These are phyloP conservation scores for Fusarium sp. DNA, from an alignment of 2,329 filamentous ascomycete species.

Conservation along the genomic window DNA sequence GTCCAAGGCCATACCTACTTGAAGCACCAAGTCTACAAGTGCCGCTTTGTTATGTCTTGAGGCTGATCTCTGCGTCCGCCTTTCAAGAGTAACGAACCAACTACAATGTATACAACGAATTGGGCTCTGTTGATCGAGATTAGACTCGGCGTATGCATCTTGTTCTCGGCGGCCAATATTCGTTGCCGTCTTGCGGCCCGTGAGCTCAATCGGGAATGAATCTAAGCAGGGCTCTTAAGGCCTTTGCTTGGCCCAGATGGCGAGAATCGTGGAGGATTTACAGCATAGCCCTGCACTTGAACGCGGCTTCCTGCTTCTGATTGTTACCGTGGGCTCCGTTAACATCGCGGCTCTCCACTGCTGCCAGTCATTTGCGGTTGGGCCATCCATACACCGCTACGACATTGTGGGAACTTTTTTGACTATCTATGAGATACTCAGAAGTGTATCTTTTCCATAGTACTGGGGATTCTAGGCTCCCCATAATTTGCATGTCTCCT, in stretches of 20 bases:
- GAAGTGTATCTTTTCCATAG: constrained; percentile 39
- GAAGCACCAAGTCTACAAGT: constrained; percentile 34
- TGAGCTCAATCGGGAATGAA: constrained; percentile 39
- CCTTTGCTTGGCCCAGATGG: constrained; percentile 48
- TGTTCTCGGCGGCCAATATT: constrained; percentile 28
- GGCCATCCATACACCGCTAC: constrained; percentile 33
- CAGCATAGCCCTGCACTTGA: constrained; percentile 44
- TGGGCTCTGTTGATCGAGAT: constrained; percentile 22
- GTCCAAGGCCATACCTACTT: constrained; percentile 31
- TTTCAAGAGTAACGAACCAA: constrained; percentile 11
- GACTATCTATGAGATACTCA: constrained; percentile 29
- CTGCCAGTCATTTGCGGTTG: constrained; percentile 23
- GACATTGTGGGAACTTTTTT: constrained; percentile 24
- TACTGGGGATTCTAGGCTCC: constrained; percentile 49
- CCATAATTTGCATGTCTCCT: constrained; percentile 54
- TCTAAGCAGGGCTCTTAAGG: constrained; percentile 25
- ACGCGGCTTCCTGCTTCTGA: constrained; percentile 50
- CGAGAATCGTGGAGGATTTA: constrained; percentile 41
- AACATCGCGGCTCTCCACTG: constrained; percentile 29
- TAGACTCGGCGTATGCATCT: constrained; percentile 29
- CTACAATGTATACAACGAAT: constrained; percentile 11
- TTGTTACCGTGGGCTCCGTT: constrained; percentile 39
- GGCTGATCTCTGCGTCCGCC: constrained; percentile 27
- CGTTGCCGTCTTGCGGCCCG: constrained; percentile 36
- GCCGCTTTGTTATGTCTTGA: constrained; percentile 24